These are phyloP conservation scores for Juglanconis sp. DNA, from an alignment of 2,329 filamentous ascomycete genomes.

Conservation along the genomic window DNA sequence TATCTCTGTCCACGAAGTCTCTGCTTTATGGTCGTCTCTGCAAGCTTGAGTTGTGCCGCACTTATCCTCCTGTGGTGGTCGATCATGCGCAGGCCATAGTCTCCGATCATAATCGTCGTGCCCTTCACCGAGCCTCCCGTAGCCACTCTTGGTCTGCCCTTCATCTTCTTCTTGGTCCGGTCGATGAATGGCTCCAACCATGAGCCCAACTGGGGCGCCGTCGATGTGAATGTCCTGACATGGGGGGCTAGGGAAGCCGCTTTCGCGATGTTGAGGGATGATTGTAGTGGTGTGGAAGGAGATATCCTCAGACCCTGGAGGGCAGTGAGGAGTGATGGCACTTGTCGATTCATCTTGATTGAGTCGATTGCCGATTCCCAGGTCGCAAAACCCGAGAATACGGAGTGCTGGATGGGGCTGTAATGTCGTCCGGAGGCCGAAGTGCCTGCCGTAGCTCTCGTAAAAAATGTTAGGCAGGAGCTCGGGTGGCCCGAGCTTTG, in stretches of 20 bases:
- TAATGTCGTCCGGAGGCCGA: constrained; percentile 1
- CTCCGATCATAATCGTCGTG: constrained; percentile 93
- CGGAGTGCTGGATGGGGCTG: background rate
- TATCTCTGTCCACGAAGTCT: constrained; percentile 89
- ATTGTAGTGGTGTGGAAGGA: constrained; percentile 35
- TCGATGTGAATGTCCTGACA: constrained; percentile 70
- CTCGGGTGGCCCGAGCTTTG: background rate
- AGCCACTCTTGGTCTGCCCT: constrained; percentile 81
- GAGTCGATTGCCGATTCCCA: constrained; percentile 18
- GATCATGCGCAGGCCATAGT: constrained; percentile 89
- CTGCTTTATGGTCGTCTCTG: constrained; percentile 88
- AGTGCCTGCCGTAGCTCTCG: constrained; percentile 4
- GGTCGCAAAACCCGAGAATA: background rate
- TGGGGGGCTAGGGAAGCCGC: constrained; percentile 33
- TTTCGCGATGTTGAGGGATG: constrained; percentile 32
- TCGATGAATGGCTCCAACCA: constrained; percentile 80
- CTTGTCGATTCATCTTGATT: constrained; percentile 41
- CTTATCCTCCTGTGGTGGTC: constrained; percentile 92
- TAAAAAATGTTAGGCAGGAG: constrained; percentile 11
- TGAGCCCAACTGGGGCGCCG: constrained; percentile 54
- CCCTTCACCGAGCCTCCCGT: constrained; percentile 90
- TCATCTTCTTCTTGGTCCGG: constrained; percentile 84
- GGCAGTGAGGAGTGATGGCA: constrained; percentile 47
- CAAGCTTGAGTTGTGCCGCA: constrained; percentile 80
- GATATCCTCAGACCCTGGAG: constrained; percentile 49